Conservation (phyloP, 495 filamentous ascomycete species). For the Penicillium roqueforti region DNA sequence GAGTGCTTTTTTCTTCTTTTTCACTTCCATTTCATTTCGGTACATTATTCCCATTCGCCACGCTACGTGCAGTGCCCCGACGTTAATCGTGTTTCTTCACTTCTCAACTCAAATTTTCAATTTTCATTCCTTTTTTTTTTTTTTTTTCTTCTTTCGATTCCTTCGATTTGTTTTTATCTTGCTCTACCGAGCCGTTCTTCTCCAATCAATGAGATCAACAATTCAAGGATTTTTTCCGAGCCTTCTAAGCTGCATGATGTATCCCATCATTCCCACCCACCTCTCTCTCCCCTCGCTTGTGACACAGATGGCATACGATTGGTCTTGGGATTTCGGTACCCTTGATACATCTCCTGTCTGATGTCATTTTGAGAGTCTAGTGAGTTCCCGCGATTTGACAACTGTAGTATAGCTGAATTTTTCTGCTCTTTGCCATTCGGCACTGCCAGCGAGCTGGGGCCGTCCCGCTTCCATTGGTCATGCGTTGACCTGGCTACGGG, state of each 20-base stretch:
- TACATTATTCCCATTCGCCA: slow-evolving; percentile 30
- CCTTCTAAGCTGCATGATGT: not conserved
- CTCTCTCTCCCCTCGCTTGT: not conserved
- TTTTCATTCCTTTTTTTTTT: slow-evolving; percentile 22
- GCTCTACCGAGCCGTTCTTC: not conserved
- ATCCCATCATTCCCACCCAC: not conserved
- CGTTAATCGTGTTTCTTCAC: slow-evolving; percentile 24
- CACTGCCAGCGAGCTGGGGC: not conserved
- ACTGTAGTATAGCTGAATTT: slow-evolving; percentile 17
- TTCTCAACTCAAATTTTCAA: slow-evolving; percentile 19
- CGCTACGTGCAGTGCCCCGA: slow-evolving; percentile 21
- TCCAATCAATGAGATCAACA: slow-evolving; percentile 6
- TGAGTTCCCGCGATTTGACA: not conserved
- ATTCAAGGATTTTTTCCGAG: slow-evolving; percentile 6
- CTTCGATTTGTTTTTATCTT: slow-evolving; percentile 5
- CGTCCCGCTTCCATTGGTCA: not conserved
- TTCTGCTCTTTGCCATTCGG: not conserved
- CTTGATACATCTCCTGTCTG: not conserved
- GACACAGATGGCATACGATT: not conserved
- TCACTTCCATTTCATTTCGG: slow-evolving; percentile 20
- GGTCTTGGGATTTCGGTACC: not conserved
- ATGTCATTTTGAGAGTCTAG: not conserved
- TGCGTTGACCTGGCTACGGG: not conserved
- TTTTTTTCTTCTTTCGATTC: slow-evolving; percentile 7
- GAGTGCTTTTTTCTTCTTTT: slow-evolving; percentile 27